phyloP scores from a whole-genome alignment of 495 filamentous ascomycete genomes.

The Lichina pygmaea region DNA sequence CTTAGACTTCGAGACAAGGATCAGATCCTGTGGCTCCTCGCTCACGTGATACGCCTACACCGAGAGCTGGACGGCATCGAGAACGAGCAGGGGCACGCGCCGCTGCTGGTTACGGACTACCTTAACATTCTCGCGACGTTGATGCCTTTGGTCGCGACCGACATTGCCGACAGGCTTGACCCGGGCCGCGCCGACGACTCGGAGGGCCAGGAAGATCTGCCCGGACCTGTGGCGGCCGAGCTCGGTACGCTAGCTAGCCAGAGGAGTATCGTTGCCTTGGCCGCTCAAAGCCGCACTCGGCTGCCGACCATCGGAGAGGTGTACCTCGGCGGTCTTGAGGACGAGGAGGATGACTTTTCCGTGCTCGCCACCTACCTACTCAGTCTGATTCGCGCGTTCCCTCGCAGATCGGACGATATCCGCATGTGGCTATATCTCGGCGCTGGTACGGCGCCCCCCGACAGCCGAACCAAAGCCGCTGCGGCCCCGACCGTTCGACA shows the following conservation, averaged over 20 bases:
- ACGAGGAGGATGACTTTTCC: slow-evolving; percentile 24
- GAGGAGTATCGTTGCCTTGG: slow-evolving; percentile 29
- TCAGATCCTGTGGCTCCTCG: slow-evolving; percentile 43
- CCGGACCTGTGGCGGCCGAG: neutral
- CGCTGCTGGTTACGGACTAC: slow-evolving; percentile 23
- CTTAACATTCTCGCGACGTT: slow-evolving; percentile 36
- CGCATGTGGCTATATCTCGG: slow-evolving; percentile 73
- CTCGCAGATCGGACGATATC: slow-evolving; percentile 60
- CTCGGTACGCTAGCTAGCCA: slow-evolving; percentile 38
- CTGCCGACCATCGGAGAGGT: neutral
- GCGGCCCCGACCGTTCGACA: slow-evolving; percentile 45
- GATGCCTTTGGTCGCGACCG: slow-evolving; percentile 29
- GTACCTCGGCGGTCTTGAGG: neutral
- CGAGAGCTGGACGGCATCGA: slow-evolving; percentile 19
- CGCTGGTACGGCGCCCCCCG: neutral
- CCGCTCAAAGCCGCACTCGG: slow-evolving; percentile 14
- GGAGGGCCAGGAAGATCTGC: slow-evolving; percentile 1
- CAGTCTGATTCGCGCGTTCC: slow-evolving; percentile 68
- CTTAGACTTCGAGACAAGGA: slow-evolving; percentile 8
- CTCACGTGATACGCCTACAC: slow-evolving; percentile 57
- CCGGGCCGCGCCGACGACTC: slow-evolving; percentile 13
- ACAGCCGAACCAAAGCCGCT: no score
- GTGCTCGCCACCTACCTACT: slow-evolving; percentile 67
- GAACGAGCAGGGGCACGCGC: slow-evolving; percentile 13
- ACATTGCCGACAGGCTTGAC: slow-evolving; percentile 28